Evolutionary conservation across 1,284 basidiomycete species (phyloP).

Genomic region (Trametes sp.): DNA sequence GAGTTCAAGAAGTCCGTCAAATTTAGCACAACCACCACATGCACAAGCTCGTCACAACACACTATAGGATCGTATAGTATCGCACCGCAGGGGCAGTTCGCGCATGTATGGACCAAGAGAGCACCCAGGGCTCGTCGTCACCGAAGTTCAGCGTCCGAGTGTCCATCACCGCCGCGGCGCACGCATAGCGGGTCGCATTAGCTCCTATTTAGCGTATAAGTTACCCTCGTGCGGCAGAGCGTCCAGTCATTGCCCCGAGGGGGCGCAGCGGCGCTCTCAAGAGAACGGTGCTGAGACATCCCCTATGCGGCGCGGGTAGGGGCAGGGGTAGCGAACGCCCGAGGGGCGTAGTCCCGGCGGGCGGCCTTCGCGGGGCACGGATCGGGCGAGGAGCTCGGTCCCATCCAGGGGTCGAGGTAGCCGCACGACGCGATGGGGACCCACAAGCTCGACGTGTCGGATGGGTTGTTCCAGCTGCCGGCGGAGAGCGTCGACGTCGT

Average conservation of each 20-base stretch:
- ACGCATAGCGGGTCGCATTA: neutral
- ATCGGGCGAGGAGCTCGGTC: slow-evolving; percentile 62
- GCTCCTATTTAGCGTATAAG: slow-evolving; percentile 1
- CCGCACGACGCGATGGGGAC: slow-evolving; percentile 70
- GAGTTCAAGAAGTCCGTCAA: no score
- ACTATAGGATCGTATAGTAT: neutral
- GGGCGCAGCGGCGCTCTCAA: no score
- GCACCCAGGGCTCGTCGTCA: neutral
- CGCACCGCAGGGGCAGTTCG: neutral
- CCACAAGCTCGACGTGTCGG: slow-evolving; percentile 64
- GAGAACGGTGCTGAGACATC: neutral
- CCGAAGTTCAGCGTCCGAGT: neutral
- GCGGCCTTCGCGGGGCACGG: slow-evolving; percentile 49
- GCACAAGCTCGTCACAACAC: neutral
- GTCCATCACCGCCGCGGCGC: neutral
- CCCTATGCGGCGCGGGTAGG: slow-evolving; percentile 22
- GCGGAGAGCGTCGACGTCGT: slow-evolving; percentile 52
- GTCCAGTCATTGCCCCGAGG: no score
- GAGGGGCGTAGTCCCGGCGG: slow-evolving; percentile 14
- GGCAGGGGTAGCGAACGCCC: slow-evolving; percentile 32
- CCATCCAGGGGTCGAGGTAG: slow-evolving; percentile 86
- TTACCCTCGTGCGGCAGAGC: no score
- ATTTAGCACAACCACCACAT: neutral
- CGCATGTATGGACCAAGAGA: neutral
- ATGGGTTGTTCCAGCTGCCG: slow-evolving; percentile 82